Conservation (phyloP, 345 rosid species). For the Populus simonii region DNA sequence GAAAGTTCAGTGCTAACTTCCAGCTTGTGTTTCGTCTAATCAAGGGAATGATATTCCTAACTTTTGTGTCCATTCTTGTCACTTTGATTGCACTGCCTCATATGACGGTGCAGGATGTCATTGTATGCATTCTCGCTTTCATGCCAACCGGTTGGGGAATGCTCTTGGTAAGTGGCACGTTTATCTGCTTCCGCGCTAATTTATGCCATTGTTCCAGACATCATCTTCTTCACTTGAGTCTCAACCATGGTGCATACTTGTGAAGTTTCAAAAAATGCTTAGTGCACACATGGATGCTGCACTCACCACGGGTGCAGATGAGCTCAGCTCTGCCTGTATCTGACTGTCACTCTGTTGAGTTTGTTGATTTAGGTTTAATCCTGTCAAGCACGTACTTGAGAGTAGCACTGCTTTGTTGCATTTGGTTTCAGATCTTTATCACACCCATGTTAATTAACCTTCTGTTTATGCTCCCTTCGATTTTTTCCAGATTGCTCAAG, state of each 20-base stretch:
- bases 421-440: not conserved
- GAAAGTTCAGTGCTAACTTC: slow-evolving; percentile 89
- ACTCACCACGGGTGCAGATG: too few relatives aligned
- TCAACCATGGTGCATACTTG: not conserved
- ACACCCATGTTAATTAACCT: not conserved
- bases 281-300: too few relatives aligned
- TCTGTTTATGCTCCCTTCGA: not conserved
- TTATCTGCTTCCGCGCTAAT: not conserved
- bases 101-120: slow-evolving; percentile 80
- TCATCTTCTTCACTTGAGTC: not conserved
- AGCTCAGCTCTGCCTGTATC: too few relatives aligned
- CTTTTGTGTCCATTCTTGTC: slow-evolving; percentile 71
- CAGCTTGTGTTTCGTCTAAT: slow-evolving; percentile 92
- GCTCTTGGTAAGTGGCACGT: slow-evolving; percentile 64
- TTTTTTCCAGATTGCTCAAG: slow-evolving; percentile 79
- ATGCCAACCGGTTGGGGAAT: slow-evolving; percentile 99
- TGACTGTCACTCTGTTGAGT: not conserved
- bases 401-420: not conserved
- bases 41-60: slow-evolving; percentile 91
- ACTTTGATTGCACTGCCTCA: slow-evolving; percentile 75
- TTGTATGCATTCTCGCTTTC: slow-evolving; percentile 93
- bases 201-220: not conserved
- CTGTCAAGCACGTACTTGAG: not conserved
- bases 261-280: too few relatives aligned
- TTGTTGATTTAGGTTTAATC: not conserved